Conservation (phyloP, 768 basidiomycete species). For the Tricholoma bakamatsutake region DNA sequence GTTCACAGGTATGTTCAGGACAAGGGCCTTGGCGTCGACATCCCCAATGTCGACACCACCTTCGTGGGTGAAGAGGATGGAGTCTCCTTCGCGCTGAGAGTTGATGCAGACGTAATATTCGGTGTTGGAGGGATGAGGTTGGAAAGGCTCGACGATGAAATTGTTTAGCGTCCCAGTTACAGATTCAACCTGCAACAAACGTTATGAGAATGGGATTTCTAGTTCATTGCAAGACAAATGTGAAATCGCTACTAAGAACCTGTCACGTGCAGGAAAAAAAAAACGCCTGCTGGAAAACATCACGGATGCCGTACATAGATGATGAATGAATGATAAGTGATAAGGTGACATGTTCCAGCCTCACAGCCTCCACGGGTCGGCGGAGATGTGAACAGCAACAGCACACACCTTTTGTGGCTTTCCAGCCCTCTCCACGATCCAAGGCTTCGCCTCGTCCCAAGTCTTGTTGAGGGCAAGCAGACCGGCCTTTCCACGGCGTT, state of each 20-base stretch:
- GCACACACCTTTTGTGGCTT: conserved; percentile 81
- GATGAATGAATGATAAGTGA: no score
- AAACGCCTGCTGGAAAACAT: conserved; percentile 12
- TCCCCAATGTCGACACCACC: conserved; percentile 99
- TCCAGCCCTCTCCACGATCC: conserved; percentile 86
- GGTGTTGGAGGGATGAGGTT: conserved; percentile 88
- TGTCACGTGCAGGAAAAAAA: conserved; percentile 20
- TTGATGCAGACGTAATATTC: conserved; percentile 99
- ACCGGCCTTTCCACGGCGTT: conserved; percentile 97
- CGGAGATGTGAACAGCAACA: conserved; percentile 11
- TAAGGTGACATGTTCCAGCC: no score
- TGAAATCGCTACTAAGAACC: no score
- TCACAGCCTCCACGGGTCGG: background rate
- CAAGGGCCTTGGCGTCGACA: conserved; percentile 95
- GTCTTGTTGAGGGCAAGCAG: conserved; percentile 91
- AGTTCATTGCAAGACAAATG: no score
- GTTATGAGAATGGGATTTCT: conserved; percentile 9
- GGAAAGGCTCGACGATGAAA: conserved; percentile 99
- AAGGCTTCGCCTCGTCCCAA: conserved; percentile 81
- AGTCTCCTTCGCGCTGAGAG: conserved; percentile 90
- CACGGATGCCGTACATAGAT: conserved; percentile 6
- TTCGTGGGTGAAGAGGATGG: conserved; percentile 97
- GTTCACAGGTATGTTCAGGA: conserved; percentile 74
- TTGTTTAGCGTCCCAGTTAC: conserved; percentile 93
- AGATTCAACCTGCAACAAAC: conserved; percentile 67